Percentiles rank a stretch among this genome's conserved stretches.
Evolutionary conservation across 2,329 filamentous ascomycete genomes (phyloP).

Genomic region (Curvularia sp.): DNA sequence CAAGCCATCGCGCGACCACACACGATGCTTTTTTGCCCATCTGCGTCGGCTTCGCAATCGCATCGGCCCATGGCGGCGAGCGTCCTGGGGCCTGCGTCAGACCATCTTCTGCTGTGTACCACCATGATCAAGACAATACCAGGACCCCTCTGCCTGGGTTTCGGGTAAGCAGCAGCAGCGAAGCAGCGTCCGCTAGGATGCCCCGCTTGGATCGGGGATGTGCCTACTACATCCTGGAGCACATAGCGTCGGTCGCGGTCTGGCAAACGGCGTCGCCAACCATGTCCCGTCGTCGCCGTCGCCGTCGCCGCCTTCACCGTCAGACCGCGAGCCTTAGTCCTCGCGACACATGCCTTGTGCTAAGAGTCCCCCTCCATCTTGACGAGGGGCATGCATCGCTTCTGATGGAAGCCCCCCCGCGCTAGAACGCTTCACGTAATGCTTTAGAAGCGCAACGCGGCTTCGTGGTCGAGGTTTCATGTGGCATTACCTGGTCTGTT

Average conservation of each 20-base stretch:
- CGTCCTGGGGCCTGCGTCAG: conserved; percentile 8
- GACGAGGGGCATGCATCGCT: conserved; percentile 31
- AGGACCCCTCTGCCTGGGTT: conserved; percentile 8
- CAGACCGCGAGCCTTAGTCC: conserved; percentile 9
- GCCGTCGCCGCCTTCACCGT: conserved; percentile 32
- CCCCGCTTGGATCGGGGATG: conserved; percentile 30
- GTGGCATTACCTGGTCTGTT: conserved; percentile 30
- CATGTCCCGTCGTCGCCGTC: conserved; percentile 21
- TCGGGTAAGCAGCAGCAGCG: conserved; percentile 18
- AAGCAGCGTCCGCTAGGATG: conserved; percentile 21
- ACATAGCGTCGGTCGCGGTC: conserved; percentile 25
- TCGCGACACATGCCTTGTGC: conserved; percentile 16
- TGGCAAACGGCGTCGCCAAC: conserved; percentile 23
- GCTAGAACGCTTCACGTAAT: conserved; percentile 45
- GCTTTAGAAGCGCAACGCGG: conserved; percentile 41
- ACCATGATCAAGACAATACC: background rate
- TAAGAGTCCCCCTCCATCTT: conserved; percentile 8
- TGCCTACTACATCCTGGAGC: conserved; percentile 22
- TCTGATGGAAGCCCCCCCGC: conserved; percentile 37
- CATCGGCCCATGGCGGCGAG: conserved; percentile 6
- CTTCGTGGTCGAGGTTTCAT: conserved; percentile 41
- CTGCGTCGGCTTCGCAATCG: conserved; percentile 4
- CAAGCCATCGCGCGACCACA: conserved; percentile 4
- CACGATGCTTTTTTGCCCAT: conserved; percentile 8
- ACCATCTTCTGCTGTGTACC: background rate